Evolutionary conservation across 75 land plant species (phyloP), one percentile per base, ranked within the genome.

Genomic region (Isoetes taiwanensis): DNA sequence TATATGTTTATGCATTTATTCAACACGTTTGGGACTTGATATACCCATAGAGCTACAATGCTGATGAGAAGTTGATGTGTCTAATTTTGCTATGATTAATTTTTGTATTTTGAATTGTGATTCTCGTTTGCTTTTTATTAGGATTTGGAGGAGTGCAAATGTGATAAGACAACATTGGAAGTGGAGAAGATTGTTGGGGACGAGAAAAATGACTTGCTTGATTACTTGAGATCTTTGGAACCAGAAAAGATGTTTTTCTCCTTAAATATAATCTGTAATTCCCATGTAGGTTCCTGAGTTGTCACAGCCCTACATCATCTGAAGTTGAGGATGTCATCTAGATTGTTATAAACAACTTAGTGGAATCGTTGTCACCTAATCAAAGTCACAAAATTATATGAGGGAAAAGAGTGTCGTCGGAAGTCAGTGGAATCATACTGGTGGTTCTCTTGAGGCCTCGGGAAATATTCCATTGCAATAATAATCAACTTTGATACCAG

Each of bases 241-340:
- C 96, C 96, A 27, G 90, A 89, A 41, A 89, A 89, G 96, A 87
- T 87, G n/a, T n/a, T n/a, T n/a, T n/a, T n/a, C n/a, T 26, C 14
- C n/a, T n/a, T n/a, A n/a, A n/a, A n/a, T n/a, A n/a, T n/a, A n/a
- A n/a, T n/a, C n/a, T n/a, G n/a, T n/a, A n/a, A n/a, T n/a, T n/a
- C n/a, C n/a, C n/a, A n/a, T 52, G n/a, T 64, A 89, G 96, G 96
- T 89, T 8, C 83, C 72, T 4, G 96, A 89, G 64, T 69, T 89
- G 1, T 84, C 96, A 46, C 86, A 81, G 46, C 85, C n/a, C 96
- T 33, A 73, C 84, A 0, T 79, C 79, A 20, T 39, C 76, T 38
- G 90, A 82, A 37, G 48, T 89, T 41, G 73, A 79, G 57, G 85
- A 84, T 19, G 74, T 61, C n/a, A 75, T 89, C 52, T 79, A 79